Evolutionary conservation across 176 grass and related monocot genomes (phyloP), one percentile per base, ranked within the genome.

Genomic region (Lolium perenne): DNA sequence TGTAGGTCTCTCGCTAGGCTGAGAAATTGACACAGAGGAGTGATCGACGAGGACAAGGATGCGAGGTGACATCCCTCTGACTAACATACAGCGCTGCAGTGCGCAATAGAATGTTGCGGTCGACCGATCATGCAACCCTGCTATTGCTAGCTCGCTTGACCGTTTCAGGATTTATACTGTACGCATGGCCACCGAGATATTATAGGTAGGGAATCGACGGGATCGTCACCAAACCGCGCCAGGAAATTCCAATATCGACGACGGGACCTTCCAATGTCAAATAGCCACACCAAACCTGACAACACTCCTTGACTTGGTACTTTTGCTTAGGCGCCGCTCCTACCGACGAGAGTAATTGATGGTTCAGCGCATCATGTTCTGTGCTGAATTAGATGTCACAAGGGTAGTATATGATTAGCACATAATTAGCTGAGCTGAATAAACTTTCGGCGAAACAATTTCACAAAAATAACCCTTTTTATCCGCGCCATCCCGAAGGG

Each of bases 41-140:
- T 43, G 29, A 6, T 25, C 40, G 10, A 65, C 26, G 7, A 56
- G 55, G 81, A 72, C 87, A 88, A 88, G 54, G 22, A n/a, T 53
- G 41, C 63, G 80, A 83, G 80, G 71, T 84, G 81, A 84, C 87
- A 72, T 43, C 41, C 75, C 65, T 84, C 81, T 84, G 55, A 79
- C 65, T 17, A 55, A 73, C 15, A 41, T 53, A 84, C 60, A 83
- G 72, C 62, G 17, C 61, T 10, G 50, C 84, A 48, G 64, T 43
- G 22, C 4, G 75, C 84, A 86, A 83, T 72, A 78, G 86, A 88
- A 83, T 61, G 80, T 83, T 83, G 80, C 26, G 47, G 73, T 83
- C 86, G 67, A 43, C 38, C 38, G 16, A 41, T 69, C 66, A 41
- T 71, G 38, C 70, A 23, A 16, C 6, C 65, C 16, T 48, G 43